Evolutionary conservation across 768 basidiomycete species (phyloP).

Genomic region (Amyloporia xantha): DNA sequence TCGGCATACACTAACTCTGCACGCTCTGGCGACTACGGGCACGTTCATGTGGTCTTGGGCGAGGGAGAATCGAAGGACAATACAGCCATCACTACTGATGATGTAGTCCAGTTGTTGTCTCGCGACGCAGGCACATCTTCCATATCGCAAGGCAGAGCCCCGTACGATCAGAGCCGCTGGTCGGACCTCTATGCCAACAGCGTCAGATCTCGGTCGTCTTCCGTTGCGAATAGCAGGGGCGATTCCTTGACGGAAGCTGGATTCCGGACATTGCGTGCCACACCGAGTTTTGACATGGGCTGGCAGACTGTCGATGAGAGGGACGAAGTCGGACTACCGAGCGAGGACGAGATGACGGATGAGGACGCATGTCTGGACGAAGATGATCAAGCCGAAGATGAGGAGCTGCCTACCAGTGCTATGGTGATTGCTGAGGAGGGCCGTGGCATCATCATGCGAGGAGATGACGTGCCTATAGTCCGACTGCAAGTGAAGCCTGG

Average conservation of each 20-base stretch:
- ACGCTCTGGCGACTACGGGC: conserved; percentile 57
- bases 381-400: conserved; percentile 41
- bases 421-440: conserved; percentile 79
- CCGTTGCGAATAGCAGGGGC: conserved; percentile 42
- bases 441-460: conserved; percentile 74
- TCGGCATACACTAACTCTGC: conserved; percentile 74
- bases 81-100: conserved; percentile 59
- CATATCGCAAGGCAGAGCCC: conserved; percentile 37
- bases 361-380: conserved; percentile 34
- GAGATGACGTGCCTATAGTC: conserved; percentile 51
- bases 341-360: conserved; percentile 45
- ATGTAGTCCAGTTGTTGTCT: conserved; percentile 53
- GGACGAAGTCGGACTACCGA: conserved; percentile 56
- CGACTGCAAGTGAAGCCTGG: conserved; percentile 69
- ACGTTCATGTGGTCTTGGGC: conserved; percentile 58
- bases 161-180: conserved; percentile 63
- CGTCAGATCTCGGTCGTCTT: conserved; percentile 65
- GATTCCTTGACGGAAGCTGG: conserved; percentile 34
- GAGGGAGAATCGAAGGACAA: conserved; percentile 46
- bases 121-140: conserved; percentile 38
- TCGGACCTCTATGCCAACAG: conserved; percentile 64
- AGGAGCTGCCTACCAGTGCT: conserved; percentile 71
- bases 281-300: conserved; percentile 69
- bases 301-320: conserved; percentile 72
- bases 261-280: conserved; percentile 39